Evolutionary conservation across 164 flowering plant species (phyloP).

Genomic region (Stephania cephalantha): DNA sequence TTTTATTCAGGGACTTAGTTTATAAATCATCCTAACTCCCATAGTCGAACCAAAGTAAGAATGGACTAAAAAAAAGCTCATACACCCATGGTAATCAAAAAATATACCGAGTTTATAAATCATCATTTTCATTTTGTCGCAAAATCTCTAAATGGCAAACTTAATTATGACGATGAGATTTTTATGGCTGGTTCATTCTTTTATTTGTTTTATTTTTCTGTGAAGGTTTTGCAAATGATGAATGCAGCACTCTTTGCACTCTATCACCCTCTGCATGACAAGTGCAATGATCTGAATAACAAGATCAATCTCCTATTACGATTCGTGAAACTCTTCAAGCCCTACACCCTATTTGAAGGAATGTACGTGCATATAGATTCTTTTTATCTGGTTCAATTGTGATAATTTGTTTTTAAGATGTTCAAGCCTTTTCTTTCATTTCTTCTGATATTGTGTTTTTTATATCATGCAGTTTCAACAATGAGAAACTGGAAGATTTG

Average conservation of each 20-base stretch:
- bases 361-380: conserved; percentile 26
- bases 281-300: conserved; percentile 23
- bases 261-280: conserved; percentile 21
- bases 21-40: too few species aligned
- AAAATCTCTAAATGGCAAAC: too few species aligned
- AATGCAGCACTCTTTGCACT: conserved; percentile 21
- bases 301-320: conserved; percentile 36
- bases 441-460: not conserved
- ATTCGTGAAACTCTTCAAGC: conserved; percentile 44
- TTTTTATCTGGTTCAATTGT: too few species aligned
- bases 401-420: too few species aligned
- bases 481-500: conserved; percentile 43
- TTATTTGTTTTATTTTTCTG: not conserved
- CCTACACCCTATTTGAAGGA: conserved; percentile 52
- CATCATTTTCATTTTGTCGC: too few species aligned
- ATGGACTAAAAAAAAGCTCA: too few species aligned
- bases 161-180: too few species aligned
- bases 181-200: too few species aligned
- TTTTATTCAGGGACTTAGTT: too few species aligned
- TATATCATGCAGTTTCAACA: conserved; percentile 47
- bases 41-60: too few species aligned
- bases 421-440: not conserved
- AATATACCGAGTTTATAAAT: too few species aligned
- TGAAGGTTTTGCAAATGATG: conserved; percentile 36
- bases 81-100: too few species aligned